A percentile compares a stretch with the other conserved stretches of the same genome.
Evolutionary conservation across 345 rosid genomes (phyloP).

Genomic region (Populus davidiana): DNA sequence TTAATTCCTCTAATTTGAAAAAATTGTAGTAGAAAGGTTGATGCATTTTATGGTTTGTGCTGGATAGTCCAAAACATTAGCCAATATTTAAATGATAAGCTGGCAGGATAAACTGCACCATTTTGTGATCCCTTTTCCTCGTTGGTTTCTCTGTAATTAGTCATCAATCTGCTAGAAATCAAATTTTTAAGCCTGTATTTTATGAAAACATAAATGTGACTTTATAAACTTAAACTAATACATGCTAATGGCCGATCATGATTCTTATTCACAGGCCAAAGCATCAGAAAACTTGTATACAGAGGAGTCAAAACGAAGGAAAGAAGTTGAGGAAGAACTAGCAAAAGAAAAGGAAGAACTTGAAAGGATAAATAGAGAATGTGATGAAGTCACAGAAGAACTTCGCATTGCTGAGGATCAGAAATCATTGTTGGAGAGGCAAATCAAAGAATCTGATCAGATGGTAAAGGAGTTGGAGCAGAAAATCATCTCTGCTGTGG

Average conservation of each 20-base stretch:
- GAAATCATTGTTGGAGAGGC: conserved; percentile 47
- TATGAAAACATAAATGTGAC: background rate
- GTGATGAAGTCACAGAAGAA: conserved; percentile 46
- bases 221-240: background rate
- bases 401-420: conserved; percentile 43
- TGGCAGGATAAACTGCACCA: background rate
- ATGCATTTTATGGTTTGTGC: background rate
- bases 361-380: conserved; percentile 44
- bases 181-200: background rate
- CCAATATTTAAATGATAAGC: background rate
- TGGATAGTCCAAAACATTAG: background rate
- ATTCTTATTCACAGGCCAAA: conserved; percentile 45
- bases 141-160: background rate
- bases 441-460: conserved; percentile 53
- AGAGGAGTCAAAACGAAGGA: conserved; percentile 65
- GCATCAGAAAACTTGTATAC: conserved; percentile 50
- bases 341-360: conserved; percentile 54
- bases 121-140: background rate
- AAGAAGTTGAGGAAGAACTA: conserved; percentile 60
- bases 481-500: conserved; percentile 79
- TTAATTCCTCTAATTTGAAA: background rate
- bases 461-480: conserved; percentile 56
- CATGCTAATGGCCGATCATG: conserved; percentile 3
- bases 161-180: background rate
- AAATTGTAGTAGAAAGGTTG: background rate